These are phyloP conservation scores for Podospora pseudoanserina DNA, from an alignment of 495 filamentous ascomycete species.

Conservation along the genomic window DNA sequence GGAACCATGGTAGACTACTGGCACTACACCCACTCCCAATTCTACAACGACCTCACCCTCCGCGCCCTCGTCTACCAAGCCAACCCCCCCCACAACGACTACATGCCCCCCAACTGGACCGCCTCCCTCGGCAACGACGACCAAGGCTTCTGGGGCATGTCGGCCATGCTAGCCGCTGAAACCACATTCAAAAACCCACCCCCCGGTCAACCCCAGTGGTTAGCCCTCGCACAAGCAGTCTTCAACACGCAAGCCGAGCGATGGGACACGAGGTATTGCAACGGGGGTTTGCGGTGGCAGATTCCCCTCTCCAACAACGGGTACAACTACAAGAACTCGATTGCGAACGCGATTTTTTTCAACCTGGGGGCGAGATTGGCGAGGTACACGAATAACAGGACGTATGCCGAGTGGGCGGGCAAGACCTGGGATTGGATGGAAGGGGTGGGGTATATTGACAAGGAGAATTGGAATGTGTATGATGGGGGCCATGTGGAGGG, in stretches of 20 bases:
- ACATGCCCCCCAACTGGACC: conserved; percentile 67
- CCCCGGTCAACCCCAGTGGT: conserved; percentile 54
- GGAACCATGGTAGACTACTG: conserved; percentile 67
- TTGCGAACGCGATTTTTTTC: conserved; percentile 77
- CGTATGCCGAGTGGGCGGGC: conserved; percentile 71
- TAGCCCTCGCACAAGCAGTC: conserved; percentile 65
- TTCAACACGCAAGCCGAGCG: conserved; percentile 60
- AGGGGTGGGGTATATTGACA: conserved; percentile 55
- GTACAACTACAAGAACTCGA: conserved; percentile 72
- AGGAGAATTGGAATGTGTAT: conserved; percentile 53
- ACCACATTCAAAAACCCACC: conserved; percentile 57
- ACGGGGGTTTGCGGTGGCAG: conserved; percentile 72
- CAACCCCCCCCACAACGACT: conserved; percentile 54
- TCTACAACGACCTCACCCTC: conserved; percentile 55
- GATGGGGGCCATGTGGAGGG: conserved; percentile 57
- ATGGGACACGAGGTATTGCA: conserved; percentile 58
- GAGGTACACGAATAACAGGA: conserved; percentile 68
- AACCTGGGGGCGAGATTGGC: conserved; percentile 71
- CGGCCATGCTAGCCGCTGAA: conserved; percentile 65
- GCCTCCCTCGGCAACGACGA: conserved; percentile 71
- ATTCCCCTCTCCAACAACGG: conserved; percentile 66
- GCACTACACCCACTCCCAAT: conserved; percentile 61
- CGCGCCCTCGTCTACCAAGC: conserved; percentile 49
- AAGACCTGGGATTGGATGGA: conserved; percentile 70
- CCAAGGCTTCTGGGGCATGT: conserved; percentile 66